Base-by-base conservation (phyloP, 2,329 filamentous ascomycete genomes). In the Parastagonospora avenae region DNA sequence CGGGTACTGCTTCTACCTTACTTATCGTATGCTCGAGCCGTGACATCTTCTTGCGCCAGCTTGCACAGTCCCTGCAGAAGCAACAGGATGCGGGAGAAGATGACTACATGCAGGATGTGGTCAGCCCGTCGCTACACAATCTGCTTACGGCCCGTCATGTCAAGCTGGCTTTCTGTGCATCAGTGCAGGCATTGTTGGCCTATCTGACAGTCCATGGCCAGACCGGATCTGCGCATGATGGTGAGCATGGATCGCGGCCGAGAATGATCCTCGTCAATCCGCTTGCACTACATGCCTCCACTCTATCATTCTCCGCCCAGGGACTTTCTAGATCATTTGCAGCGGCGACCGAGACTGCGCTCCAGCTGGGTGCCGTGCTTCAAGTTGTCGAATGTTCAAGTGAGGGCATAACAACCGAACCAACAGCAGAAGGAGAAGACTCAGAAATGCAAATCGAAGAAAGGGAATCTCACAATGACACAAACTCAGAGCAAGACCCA, bases 281-380 rank as follows among this genome's bases (percentile, higher is more conserved):
- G 36, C 65, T 92, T 12, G 76, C 80, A 15, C 70, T 89, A 36
- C 90, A 92, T 68, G 80, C 83, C 19, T 80, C 83, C 46, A 89
- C 87, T 0, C 85, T 85, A 55, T 87, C 90, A 52, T 92, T 88
- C 83, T 91, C 87, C 43, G 88, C 86, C 0, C 89, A 92, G 71
- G 90, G 89, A 0, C 70, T 92, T 10, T 80, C 83, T 15, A 80
- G 80, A 50, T 86, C 85, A 1, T 78, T 85, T n/a, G 80, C 88
- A 2, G 74, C 78, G 0, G 72, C 89, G 1, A 80, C 90, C 8
- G 88, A 91, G 50, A 79, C 82, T 2, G 86, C 85, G 0, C 49
- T 70, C 47, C 62, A 54, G 15, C 57, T 67, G 0, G 56, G 55
- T 3, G 71, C 67, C n/a, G 63, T 63, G 41, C 71, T 80, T 10